These are phyloP conservation scores for Nitzschia sp. DNA, from an alignment of 108 stramenopile genomes.

Conservation along the genomic window DNA sequence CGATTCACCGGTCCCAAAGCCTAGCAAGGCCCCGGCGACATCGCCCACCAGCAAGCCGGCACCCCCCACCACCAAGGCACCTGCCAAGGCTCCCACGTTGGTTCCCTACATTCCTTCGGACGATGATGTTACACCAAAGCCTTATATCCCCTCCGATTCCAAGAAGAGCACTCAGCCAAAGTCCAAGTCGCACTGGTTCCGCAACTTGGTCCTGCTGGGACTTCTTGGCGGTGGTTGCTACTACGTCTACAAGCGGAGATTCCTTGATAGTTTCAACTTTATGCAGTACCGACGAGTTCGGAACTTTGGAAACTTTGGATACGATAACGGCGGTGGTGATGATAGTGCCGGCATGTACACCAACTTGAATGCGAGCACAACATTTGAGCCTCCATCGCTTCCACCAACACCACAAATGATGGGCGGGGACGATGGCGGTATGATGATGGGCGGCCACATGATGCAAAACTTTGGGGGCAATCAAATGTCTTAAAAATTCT, in stretches of 20 bases:
- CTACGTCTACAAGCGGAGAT: slow-evolving; percentile 59
- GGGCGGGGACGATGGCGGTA: neutral
- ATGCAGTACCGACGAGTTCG: slow-evolving; percentile 67
- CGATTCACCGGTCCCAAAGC: neutral
- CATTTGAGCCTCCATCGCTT: slow-evolving; percentile 80
- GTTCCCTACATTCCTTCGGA: slow-evolving; percentile 17
- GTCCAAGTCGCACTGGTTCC: slow-evolving; percentile 52
- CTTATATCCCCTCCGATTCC: slow-evolving; percentile 33
- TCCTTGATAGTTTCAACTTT: slow-evolving; percentile 57
- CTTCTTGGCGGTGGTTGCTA: slow-evolving; percentile 49
- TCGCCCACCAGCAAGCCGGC: slow-evolving; percentile 20
- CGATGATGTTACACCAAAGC: slow-evolving; percentile 32
- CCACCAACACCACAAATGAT: slow-evolving; percentile 74
- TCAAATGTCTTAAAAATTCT: slow-evolving; percentile 2
- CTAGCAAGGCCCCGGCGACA: slow-evolving; percentile 17
- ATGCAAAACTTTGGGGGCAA: neutral
- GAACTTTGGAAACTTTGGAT: slow-evolving; percentile 29
- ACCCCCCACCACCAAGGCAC: neutral
- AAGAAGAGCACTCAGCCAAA: slow-evolving; percentile 4
- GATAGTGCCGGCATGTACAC: slow-evolving; percentile 53
- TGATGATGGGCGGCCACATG: neutral
- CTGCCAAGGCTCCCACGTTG: slow-evolving; percentile 18
- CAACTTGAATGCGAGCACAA: slow-evolving; percentile 59
- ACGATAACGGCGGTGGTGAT: slow-evolving; percentile 33
- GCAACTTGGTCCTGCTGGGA: slow-evolving; percentile 52